Evolutionary conservation across 345 rosid species (phyloP).

Genomic region (Tarenaya hassleriana): DNA sequence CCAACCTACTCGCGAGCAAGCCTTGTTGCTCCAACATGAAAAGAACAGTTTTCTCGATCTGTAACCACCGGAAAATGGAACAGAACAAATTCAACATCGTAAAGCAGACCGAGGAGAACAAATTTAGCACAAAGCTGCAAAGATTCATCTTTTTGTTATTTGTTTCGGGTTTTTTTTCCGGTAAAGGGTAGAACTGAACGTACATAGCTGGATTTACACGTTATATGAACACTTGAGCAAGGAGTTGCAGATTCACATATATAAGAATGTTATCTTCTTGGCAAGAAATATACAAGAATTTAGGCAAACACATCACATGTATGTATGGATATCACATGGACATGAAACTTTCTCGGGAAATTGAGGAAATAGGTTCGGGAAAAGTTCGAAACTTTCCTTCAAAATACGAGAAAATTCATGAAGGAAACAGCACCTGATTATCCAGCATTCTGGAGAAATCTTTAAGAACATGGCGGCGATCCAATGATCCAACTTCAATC

Average conservation of each 20-base stretch:
- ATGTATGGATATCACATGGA: neutral
- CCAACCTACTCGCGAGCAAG: slow-evolving; percentile 68
- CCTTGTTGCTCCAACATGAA: slow-evolving; percentile 97
- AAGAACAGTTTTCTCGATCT: slow-evolving; percentile 88
- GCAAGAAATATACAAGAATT: neutral
- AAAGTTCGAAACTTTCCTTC: slow-evolving; percentile 1
- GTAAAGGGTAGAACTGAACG: no score
- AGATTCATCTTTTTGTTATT: no score
- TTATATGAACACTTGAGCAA: no score
- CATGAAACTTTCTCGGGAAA: no score
- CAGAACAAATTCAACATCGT: neutral
- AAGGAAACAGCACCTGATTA: slow-evolving; percentile 47
- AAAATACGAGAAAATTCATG: neutral
- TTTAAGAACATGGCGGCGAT: slow-evolving; percentile 81
- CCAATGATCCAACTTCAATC: slow-evolving; percentile 59
- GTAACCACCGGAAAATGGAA: slow-evolving; percentile 22
- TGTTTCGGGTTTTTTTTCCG: no score
- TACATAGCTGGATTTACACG: no score
- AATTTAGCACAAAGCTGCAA: no score
- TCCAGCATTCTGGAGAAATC: slow-evolving; percentile 97
- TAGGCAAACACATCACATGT: no score
- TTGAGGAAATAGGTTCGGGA: neutral
- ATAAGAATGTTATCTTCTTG: neutral
- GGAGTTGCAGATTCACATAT: no score
- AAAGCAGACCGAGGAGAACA: no score